Conservation (phyloP, 768 basidiomycete species). For the Amanita molliuscula region DNA sequence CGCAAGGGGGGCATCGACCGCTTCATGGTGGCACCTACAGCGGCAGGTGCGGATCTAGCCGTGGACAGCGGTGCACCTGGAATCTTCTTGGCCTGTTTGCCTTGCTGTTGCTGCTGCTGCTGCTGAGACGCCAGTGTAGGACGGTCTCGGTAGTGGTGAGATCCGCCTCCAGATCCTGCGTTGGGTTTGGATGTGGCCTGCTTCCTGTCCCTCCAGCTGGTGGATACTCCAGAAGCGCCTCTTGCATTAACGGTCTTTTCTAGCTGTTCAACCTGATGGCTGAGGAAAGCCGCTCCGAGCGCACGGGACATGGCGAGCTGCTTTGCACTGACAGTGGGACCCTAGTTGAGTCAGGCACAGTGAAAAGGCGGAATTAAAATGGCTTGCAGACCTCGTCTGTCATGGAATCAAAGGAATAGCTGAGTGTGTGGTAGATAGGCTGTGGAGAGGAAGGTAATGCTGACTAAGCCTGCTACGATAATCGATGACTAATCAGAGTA, state of each 20-base stretch:
- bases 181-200: slow-evolving; percentile 1
- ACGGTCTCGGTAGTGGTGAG: background rate
- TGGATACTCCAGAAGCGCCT: slow-evolving; percentile 23
- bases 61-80: background rate
- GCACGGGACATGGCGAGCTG: slow-evolving; percentile 81
- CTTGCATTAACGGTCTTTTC: slow-evolving; percentile 58
- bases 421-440: background rate
- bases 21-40: background rate
- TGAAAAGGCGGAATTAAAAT: too few relatives aligned
- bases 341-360: background rate
- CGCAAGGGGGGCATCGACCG: background rate
- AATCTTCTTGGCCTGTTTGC: too few relatives aligned
- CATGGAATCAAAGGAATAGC: background rate
- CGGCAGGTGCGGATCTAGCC: background rate
- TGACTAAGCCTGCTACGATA: background rate
- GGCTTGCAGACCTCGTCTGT: background rate
- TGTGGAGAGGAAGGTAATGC: background rate
- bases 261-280: slow-evolving; percentile 81
- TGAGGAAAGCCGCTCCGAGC: slow-evolving; percentile 79
- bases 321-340: slow-evolving; percentile 20
- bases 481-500: background rate
- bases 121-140: background rate
- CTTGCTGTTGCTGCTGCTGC: background rate
- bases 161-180: background rate
- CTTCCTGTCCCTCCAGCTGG: slow-evolving; percentile 54